Base-by-base conservation (phyloP, 2,329 filamentous ascomycete species). In the Penicillium paneum region DNA sequence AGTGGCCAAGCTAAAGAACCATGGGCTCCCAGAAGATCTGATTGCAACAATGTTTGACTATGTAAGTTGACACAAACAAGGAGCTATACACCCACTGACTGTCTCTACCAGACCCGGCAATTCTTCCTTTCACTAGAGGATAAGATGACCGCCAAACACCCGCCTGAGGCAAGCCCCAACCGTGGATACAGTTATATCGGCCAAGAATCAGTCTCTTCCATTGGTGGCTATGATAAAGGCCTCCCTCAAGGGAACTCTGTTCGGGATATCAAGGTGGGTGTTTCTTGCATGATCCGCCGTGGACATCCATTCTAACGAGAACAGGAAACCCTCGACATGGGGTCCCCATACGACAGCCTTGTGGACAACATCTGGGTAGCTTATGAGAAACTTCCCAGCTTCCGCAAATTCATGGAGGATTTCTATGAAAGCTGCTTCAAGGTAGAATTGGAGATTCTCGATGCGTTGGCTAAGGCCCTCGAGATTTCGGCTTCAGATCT, bases 311-410 rank as follows among this genome's bases (percentile, higher is more conserved):
- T 21, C 42, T 57, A 17, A 60, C 21, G 17, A 24, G 11, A n/a
- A 44, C 36, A 72, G 66, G 71, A 74, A 66, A 76, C 74, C 31
- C 78, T 78, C 51, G 78, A 81, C 45, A 73, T 79, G 15, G 79
- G 79, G 10, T 75, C 73, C 46, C 70, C 76, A 35, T 51, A 71
- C 8, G 76, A 80, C 53, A 61, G 44, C 11, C 57, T 65, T 11
- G 61, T 66, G 4, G 67, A 74, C 26, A 81, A 81, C 56, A 74
- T 78, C 34, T 81, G 78, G 78, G 65, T 79, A 0, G 76, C 77
- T 0, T 75, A 79, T 5, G 64, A 71, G 5, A 69, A 71, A 1
- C 68, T 81, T 1, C 77, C 78, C 0, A 73, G 72, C 3, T 81
- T 80, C 58, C 71, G 71, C 13, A 49, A 17, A 0, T 74, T 74